Conservation (phyloP, 2,329 filamentous ascomycete genomes). For the Colletotrichum sp. region DNA sequence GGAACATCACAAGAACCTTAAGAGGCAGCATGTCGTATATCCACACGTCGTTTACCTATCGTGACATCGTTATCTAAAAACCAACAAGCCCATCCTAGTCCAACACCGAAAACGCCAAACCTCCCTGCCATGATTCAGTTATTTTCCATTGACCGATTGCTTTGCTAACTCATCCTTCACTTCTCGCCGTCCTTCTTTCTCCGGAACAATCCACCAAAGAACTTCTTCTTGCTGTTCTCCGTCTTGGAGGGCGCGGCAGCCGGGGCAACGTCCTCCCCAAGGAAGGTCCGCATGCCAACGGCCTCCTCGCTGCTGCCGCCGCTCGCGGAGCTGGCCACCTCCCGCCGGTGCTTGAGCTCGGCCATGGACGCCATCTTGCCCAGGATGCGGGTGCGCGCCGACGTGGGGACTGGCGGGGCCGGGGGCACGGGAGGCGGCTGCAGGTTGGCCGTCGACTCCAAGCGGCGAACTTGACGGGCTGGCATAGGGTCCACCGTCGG, state of each 20-base stretch:
- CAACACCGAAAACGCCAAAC: not conserved
- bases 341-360: conserved; percentile 11
- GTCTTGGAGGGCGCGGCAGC: not conserved
- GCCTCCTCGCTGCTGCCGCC: not conserved
- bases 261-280: not conserved
- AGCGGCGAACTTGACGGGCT: not conserved
- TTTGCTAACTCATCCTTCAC: not conserved
- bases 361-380: conserved; percentile 12
- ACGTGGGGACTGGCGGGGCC: not conserved
- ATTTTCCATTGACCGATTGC: not conserved
- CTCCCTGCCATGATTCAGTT: not conserved
- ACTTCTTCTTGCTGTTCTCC: conserved; percentile 4
- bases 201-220: conserved; percentile 8
- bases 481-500: not conserved
- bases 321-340: not conserved
- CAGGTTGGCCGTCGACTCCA: not conserved
- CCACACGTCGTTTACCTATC: not conserved
- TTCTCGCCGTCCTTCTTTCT: conserved; percentile 5
- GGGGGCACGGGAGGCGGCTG: not conserved
- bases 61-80: not conserved
- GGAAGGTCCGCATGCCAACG: conserved; percentile 10
- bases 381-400: not conserved
- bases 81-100: not conserved
- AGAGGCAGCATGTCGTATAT: not conserved
- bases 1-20: not conserved